phyloP scores from a whole-genome alignment of 768 basidiomycete species.

The Naganishia friedmannii region DNA sequence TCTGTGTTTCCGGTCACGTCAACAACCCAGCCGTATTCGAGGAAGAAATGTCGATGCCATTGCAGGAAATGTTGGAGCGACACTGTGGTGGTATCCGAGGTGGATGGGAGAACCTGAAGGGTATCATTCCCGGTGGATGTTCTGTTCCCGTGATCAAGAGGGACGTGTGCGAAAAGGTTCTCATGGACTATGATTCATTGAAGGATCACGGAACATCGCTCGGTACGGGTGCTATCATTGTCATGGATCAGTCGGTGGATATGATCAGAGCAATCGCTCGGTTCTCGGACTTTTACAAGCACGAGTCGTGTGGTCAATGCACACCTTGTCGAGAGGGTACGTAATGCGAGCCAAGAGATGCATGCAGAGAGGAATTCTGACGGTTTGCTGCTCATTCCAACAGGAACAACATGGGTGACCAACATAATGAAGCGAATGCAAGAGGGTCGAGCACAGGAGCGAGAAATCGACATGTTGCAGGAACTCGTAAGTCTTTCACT shows the following conservation, averaged over 20 bases:
- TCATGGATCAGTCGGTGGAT: slow-evolving; percentile 98
- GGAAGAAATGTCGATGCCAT: slow-evolving; percentile 97
- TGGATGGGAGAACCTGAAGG: slow-evolving; percentile 94
- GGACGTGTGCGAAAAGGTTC: slow-evolving; percentile 74
- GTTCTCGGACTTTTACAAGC: slow-evolving; percentile 89
- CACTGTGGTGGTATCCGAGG: slow-evolving; percentile 93
- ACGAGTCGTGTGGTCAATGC: slow-evolving; percentile 90
- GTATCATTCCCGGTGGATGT: slow-evolving; percentile 92
- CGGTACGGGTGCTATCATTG: slow-evolving; percentile 96
- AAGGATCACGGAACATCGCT: slow-evolving; percentile 95
- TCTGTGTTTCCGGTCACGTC: slow-evolving; percentile 93
- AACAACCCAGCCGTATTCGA: slow-evolving; percentile 97
- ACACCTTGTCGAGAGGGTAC: slow-evolving; percentile 67
- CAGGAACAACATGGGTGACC: slow-evolving; percentile 98
- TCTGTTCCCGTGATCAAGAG: slow-evolving; percentile 91
- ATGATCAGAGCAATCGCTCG: slow-evolving; percentile 90
- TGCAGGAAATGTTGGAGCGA: slow-evolving; percentile 90
- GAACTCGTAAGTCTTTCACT: slow-evolving; percentile 9
- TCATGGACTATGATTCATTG: slow-evolving; percentile 99
- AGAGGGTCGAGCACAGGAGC: slow-evolving; percentile 79
- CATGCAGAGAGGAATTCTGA: slow-evolving; percentile 55
- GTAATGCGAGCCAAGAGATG: slow-evolving; percentile 29
- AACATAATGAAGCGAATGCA: slow-evolving; percentile 99
- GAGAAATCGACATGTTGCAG: slow-evolving; percentile 97
- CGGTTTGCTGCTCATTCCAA: not conserved